Evolutionary conservation across 2,329 filamentous ascomycete genomes (phyloP).

Genomic region (Pyricularia pennisetigena): DNA sequence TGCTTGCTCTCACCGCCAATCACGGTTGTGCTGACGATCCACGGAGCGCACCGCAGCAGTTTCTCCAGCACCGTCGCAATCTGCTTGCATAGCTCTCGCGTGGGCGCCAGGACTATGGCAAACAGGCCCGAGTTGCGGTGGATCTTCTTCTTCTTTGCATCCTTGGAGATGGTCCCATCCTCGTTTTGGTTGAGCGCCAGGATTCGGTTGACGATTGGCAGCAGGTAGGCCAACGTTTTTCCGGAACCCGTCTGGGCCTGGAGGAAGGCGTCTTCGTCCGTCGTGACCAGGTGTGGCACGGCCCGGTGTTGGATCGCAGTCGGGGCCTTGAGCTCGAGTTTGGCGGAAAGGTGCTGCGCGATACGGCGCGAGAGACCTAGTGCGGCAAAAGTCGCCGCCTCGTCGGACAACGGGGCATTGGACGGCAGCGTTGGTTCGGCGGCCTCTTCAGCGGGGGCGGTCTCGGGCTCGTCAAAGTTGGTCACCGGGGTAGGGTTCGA

Average conservation of each 20-base stretch:
- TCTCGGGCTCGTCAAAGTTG: conserved; percentile 36
- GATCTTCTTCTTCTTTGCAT: conserved; percentile 40
- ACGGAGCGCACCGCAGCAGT: conserved; percentile 79
- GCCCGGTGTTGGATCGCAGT: conserved; percentile 92
- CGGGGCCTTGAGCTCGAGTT: conserved; percentile 80
- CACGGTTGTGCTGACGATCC: conserved; percentile 85
- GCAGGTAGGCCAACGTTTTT: conserved; percentile 91
- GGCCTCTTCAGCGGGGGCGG: conserved; percentile 19
- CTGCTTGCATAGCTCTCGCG: conserved; percentile 88
- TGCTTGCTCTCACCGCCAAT: conserved; percentile 61
- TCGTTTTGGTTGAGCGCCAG: conserved; percentile 59
- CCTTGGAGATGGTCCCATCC: conserved; percentile 28
- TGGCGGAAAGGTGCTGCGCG: conserved; percentile 72
- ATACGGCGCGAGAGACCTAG: conserved; percentile 74
- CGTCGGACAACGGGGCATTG: conserved; percentile 80
- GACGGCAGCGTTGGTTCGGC: conserved; percentile 57
- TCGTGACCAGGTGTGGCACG: conserved; percentile 67
- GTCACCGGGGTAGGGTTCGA: conserved; percentile 73
- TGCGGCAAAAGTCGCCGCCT: conserved; percentile 76
- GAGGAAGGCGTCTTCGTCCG: conserved; percentile 85
- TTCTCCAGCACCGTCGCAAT: conserved; percentile 81
- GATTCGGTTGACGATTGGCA: conserved; percentile 85
- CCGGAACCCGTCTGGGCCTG: conserved; percentile 96
- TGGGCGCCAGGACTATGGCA: conserved; percentile 88
- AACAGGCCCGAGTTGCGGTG: conserved; percentile 84